Evolutionary conservation across 1,284 basidiomycete species (phyloP), one percentile per base, ranked within the genome.

Genomic region (Caloboletus inedulis): DNA sequence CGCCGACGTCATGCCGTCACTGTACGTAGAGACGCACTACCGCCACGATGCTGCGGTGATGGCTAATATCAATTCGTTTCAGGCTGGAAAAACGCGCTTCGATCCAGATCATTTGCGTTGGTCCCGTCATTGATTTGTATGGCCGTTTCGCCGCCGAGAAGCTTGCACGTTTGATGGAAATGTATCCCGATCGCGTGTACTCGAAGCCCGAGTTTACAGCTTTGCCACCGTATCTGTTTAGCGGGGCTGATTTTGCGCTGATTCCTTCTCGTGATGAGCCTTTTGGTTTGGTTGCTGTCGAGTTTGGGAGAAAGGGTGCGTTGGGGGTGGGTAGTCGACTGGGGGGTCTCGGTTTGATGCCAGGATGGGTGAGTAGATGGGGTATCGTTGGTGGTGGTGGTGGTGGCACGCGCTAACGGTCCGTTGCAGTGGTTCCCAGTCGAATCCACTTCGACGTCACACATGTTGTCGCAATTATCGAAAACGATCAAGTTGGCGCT

Each of bases 201-300:
- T 95, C 93, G 27, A 95, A 94, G 69, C 93, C 93, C 41, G 92
- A 95, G 73, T 96, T 95, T 72, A 95, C 93, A 23, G 85, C 89
- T 4, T 76, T 96, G n/a, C 93, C 93, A 6, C 91, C 93, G 0
- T 95, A 91, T 70, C 73, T 96, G 57, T 95, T 95, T 77, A 89
- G 88, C 62, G 93, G 93, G 64, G 93, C 93, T 43, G 93, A 96
- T 69, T 96, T 96, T 60, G 93, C 93, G 21, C 74, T 96, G 50
- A 96, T 96, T 62, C 93, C 93, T 4, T 95, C 91, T 56, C 88
- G 93, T 74, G 93, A 96, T 68, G 93, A 96, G 66, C 93, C 93
- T 2, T 96, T 96, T 72, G 93, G 93, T 76, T 77, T 95, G 46
- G 93, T 95, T 43, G 93, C 93, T 51, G 93, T 96, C 62, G 93